These are phyloP conservation scores for Trypanosoma scelopori DNA, from an alignment of 208 protist species.

Conservation along the genomic window DNA sequence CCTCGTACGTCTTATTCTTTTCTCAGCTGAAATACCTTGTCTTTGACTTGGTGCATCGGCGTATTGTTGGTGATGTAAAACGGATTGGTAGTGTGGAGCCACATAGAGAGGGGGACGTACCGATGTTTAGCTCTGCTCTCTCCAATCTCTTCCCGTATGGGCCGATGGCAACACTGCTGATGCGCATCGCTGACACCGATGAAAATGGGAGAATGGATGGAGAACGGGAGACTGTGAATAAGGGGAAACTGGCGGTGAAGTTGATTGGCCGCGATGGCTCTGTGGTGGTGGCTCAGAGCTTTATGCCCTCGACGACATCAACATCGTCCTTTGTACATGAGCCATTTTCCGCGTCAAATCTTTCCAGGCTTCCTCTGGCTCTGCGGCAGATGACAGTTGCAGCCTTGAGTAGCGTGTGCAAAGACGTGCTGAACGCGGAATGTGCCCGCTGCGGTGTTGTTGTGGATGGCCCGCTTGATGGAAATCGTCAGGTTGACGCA, in stretches of 20 bases:
- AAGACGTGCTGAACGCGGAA: conserved; percentile 8
- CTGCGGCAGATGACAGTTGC: conserved; percentile 28
- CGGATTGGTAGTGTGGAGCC: conserved; percentile 10
- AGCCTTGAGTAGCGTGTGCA: conserved; percentile 22
- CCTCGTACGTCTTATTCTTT: conserved; percentile 63
- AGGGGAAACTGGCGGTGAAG: conserved; percentile 12
- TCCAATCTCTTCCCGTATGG: conserved; percentile 31
- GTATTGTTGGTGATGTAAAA: conserved; percentile 17
- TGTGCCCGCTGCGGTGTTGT: conserved; percentile 17
- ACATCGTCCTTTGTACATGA: not conserved
- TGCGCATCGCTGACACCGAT: not conserved
- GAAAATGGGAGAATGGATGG: not conserved
- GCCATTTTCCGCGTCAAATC: conserved; percentile 11
- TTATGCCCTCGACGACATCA: not conserved
- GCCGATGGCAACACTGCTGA: conserved; percentile 31
- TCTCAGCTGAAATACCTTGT: conserved; percentile 51
- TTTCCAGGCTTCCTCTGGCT: conserved; percentile 22
- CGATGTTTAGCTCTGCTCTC: conserved; percentile 15
- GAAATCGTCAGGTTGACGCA: not conserved
- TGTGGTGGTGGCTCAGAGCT: conserved; percentile 19
- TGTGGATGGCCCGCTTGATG: not conserved
- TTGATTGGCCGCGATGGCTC: conserved; percentile 30
- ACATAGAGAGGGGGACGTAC: conserved; percentile 2
- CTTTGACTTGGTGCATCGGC: conserved; percentile 40
- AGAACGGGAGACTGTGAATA: not conserved